phyloP scores from a whole-genome alignment of 192 early-diverging fungal species.

The Mortierella hygrophila region DNA sequence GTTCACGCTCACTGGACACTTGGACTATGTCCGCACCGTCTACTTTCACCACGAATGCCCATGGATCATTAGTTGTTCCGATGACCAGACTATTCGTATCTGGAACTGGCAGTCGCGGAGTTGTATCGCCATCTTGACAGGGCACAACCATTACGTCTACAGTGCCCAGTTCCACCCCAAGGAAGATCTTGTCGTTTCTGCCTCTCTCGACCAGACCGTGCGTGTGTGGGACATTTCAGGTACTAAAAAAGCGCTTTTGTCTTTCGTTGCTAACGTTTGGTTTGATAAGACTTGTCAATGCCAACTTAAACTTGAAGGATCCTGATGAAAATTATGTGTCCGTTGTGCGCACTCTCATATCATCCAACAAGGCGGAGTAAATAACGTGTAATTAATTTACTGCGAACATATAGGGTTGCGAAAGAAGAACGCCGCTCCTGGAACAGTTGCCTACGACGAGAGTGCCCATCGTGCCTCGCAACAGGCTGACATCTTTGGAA shows the following conservation, averaged over 20 bases:
- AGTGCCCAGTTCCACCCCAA: constrained; percentile 97
- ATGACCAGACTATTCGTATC: constrained; percentile 98
- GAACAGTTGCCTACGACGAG: constrained; percentile 64
- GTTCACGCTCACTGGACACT: constrained; percentile 95
- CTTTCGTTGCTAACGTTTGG: background rate
- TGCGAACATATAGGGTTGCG: background rate
- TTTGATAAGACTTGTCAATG: no score
- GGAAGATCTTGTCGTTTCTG: constrained; percentile 96
- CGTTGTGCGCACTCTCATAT: no score
- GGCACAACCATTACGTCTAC: constrained; percentile 99
- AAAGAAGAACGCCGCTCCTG: constrained; percentile 84
- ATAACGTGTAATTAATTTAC: background rate
- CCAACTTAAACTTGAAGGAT: no score
- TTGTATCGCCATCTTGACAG: constrained; percentile 96
- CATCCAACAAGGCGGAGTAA: no score
- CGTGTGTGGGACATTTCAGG: constrained; percentile 99
- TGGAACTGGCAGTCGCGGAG: constrained; percentile 99
- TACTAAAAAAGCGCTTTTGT: background rate
- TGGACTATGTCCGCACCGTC: constrained; percentile 97
- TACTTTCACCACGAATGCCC: constrained; percentile 97
- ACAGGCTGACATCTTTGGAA: constrained; percentile 97
- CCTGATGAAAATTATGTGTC: background rate
- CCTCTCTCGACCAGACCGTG: constrained; percentile 94
- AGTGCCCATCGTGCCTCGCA: constrained; percentile 58
- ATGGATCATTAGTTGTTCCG: constrained; percentile 95